These are phyloP conservation scores for Vitis vinifera DNA, from an alignment of 164 flowering plant genomes.

Conservation along the genomic window ASM3070453v1 NC_081822.1:11277001-11277500, in stretches of 20 bases:
- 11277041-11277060: neutral
- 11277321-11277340: slow-evolving; percentile 79
- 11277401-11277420: slow-evolving; percentile 60
- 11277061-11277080: neutral
- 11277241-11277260: slow-evolving; percentile 72
- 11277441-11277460: slow-evolving; percentile 73
- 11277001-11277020: neutral
- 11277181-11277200: slow-evolving; percentile 57
- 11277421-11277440: slow-evolving; percentile 96
- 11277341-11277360: slow-evolving; percentile 15
- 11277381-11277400: slow-evolving; percentile 4
- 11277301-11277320: slow-evolving; percentile 95
- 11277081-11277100: too few relatives aligned
- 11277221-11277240: slow-evolving; percentile 81
- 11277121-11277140: too few relatives aligned
- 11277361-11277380: neutral
- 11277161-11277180: neutral
- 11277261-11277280: slow-evolving; percentile 73
- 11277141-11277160: neutral
- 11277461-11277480: slow-evolving; percentile 69
- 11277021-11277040: too few relatives aligned
- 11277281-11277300: slow-evolving; percentile 92
- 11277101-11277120: too few relatives aligned
- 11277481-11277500: slow-evolving; percentile 80
- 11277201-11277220: slow-evolving; percentile 80